phyloP scores from a whole-genome alignment of 177 flowering plant species.

The Vitis hybrid region DNA sequence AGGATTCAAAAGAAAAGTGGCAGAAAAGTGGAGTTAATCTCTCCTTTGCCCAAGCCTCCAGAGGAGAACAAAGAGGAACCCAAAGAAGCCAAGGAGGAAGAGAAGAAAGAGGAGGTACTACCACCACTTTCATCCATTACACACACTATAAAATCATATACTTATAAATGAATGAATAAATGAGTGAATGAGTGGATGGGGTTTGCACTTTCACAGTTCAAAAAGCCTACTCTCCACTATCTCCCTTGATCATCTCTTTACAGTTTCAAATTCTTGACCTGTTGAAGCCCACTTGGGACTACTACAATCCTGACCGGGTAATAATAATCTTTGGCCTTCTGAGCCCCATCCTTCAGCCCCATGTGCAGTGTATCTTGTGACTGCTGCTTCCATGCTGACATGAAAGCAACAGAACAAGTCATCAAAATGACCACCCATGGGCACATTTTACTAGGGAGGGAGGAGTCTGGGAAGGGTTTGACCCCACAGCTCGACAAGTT shows the following conservation, averaged over 20 bases:
- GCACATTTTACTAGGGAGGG: conserved; percentile 22
- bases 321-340: too few relatives aligned
- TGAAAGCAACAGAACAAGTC: conserved; percentile 27
- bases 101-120: conserved; percentile 63
- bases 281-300: too few relatives aligned
- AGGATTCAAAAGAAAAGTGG: conserved; percentile 83
- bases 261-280: too few relatives aligned
- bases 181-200: too few relatives aligned
- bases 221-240: background rate
- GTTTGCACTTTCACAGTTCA: too few relatives aligned
- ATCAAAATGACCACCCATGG: background rate
- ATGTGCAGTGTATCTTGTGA: conserved; percentile 7
- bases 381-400: conserved; percentile 23
- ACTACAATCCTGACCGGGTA: too few relatives aligned
- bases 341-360: background rate
- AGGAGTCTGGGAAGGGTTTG: background rate
- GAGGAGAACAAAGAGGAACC: conserved; percentile 45
- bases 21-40: conserved; percentile 68
- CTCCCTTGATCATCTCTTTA: too few relatives aligned
- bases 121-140: background rate
- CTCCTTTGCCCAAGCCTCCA: conserved; percentile 72
- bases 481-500: background rate
- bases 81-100: conserved; percentile 21
- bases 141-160: background rate
- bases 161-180: too few relatives aligned